Evolutionary conservation across 2,329 filamentous ascomycete species (phyloP).

Genomic region (Penicillium sp.): DNA sequence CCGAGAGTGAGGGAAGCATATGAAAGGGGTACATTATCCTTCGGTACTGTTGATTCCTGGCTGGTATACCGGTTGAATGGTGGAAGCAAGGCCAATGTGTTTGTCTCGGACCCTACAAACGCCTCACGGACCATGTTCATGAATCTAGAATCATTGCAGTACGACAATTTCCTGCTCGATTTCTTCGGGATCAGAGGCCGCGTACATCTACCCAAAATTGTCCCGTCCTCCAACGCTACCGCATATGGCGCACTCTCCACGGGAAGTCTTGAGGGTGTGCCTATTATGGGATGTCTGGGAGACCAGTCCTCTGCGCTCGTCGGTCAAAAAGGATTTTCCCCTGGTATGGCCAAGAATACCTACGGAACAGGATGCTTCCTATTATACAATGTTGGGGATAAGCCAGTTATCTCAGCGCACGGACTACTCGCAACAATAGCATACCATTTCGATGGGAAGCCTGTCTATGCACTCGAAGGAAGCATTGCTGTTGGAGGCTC

Average conservation of each 20-base stretch:
- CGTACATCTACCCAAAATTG: constrained; percentile 76
- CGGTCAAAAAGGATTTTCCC: constrained; percentile 80
- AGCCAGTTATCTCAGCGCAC: constrained; percentile 82
- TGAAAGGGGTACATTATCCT: constrained; percentile 73
- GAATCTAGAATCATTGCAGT: constrained; percentile 77
- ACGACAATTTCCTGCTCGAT: constrained; percentile 74
- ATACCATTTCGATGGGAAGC: constrained; percentile 75
- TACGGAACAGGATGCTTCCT: constrained; percentile 91
- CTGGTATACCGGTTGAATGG: constrained; percentile 81
- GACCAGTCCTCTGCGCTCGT: constrained; percentile 87
- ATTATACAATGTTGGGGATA: constrained; percentile 82
- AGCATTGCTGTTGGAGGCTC: constrained; percentile 82
- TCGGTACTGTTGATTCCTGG: constrained; percentile 89
- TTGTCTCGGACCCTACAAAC: constrained; percentile 86
- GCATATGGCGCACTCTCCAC: constrained; percentile 70
- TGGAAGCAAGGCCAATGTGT: constrained; percentile 67
- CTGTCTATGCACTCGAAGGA: constrained; percentile 81
- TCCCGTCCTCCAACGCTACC: constrained; percentile 74
- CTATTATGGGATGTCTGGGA: constrained; percentile 79
- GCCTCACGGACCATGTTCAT: constrained; percentile 93
- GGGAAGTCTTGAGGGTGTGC: constrained; percentile 69
- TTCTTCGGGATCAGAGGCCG: constrained; percentile 82
- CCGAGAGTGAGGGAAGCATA: constrained; percentile 73
- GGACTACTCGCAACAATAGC: constrained; percentile 84
- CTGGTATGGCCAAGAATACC: constrained; percentile 86